These are phyloP conservation scores for Cudoniella acicularis DNA, from an alignment of 495 filamentous ascomycete species.

Conservation along the genomic window DNA sequence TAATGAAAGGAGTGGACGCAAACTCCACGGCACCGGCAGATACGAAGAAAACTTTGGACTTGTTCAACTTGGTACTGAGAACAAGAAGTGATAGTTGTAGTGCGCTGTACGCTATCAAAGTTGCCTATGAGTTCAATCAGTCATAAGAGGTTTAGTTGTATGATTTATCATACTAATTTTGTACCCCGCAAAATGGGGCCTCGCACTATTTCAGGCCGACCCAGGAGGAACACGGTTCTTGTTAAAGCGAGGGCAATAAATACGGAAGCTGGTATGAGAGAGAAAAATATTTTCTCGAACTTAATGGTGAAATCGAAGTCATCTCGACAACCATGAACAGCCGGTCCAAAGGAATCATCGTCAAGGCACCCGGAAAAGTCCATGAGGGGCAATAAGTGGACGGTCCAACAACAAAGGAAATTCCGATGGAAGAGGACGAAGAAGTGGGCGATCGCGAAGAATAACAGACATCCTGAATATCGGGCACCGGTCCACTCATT, in stretches of 20 bases:
- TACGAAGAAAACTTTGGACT: conserved; percentile 34
- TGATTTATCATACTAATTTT: conserved; percentile 37
- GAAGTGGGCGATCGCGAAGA: too few relatives aligned
- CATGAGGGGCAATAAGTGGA: too few relatives aligned
- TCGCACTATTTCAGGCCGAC: conserved; percentile 40
- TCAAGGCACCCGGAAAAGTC: background rate
- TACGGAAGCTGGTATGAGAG: conserved; percentile 35
- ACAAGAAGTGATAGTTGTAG: conserved; percentile 41
- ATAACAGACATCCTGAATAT: too few relatives aligned
- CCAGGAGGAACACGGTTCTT: conserved; percentile 31
- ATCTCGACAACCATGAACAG: conserved; percentile 1
- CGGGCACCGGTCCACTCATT: too few relatives aligned
- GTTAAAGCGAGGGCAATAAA: conserved; percentile 37
- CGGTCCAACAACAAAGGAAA: too few relatives aligned
- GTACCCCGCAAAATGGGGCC: conserved; percentile 30
- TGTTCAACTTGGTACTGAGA: conserved; percentile 37
- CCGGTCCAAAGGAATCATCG: background rate
- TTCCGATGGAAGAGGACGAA: too few relatives aligned
- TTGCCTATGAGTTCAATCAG: background rate
- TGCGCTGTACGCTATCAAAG: background rate
- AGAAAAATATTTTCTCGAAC: conserved; percentile 50
- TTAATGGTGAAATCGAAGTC: conserved; percentile 53
- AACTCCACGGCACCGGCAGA: conserved; percentile 41
- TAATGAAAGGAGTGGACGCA: conserved; percentile 28
- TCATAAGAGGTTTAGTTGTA: background rate